Percentiles rank a stretch among this genome's conserved stretches.
Conservation (phyloP, 345 rosid species). For the Eucalyptus decipiens region DNA sequence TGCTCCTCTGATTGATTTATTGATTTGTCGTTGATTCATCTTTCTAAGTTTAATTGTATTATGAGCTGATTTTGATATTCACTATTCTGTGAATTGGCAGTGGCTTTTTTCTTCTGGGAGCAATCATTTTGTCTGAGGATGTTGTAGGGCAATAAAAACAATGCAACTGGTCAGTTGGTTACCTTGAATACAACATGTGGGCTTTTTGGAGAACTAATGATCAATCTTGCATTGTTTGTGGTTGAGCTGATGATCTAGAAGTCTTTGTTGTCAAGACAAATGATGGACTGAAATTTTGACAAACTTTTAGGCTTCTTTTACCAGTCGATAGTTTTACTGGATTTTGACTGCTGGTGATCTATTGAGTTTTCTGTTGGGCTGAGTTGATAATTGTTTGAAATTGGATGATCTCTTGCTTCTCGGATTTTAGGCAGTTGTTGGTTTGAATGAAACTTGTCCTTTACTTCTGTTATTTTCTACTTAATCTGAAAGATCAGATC, state of each 20-base stretch:
- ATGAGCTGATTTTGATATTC: no score
- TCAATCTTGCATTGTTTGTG: background rate
- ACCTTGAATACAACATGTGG: background rate
- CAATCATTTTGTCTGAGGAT: background rate
- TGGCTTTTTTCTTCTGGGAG: background rate
- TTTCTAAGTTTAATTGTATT: no score
- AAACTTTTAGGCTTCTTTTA: no score
- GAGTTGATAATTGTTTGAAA: background rate
- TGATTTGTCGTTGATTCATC: no score
- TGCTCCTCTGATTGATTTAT: background rate
- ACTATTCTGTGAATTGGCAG: no score
- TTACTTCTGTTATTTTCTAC: background rate
- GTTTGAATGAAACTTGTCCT: background rate
- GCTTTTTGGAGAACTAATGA: background rate
- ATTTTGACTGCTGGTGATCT: background rate
- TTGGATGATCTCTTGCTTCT: background rate
- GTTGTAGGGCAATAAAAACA: background rate
- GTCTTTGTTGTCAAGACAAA: background rate
- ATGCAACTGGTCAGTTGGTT: background rate
- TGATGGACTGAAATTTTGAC: background rate
- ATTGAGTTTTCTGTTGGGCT: background rate
- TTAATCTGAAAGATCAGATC: background rate
- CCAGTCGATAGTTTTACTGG: background rate
- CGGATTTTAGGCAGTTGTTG: background rate
- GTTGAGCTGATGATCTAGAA: background rate